Evolutionary conservation across 371 early-diverging fungal species (phyloP).

Genomic region (Smittium mucronatum): DNA sequence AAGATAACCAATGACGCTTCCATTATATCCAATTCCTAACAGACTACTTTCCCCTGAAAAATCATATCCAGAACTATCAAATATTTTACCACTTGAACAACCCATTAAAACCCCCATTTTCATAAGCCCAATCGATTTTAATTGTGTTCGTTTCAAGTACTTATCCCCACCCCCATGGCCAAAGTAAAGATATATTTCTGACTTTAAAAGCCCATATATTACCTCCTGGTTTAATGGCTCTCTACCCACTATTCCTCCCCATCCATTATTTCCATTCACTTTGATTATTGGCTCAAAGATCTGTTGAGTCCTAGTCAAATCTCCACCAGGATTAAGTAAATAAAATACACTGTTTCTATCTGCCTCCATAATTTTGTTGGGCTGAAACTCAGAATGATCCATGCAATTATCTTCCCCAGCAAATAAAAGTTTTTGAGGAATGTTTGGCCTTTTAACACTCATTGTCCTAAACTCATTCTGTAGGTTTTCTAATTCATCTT

Average conservation of each 20-base stretch:
- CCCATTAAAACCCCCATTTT: conserved; percentile 77
- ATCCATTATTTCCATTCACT: conserved; percentile 36
- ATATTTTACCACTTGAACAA: not conserved
- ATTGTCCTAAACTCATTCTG: not conserved
- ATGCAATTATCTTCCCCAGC: not conserved
- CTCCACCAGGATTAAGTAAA: conserved; percentile 79
- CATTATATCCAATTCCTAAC: conserved; percentile 34
- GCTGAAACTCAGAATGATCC: not conserved
- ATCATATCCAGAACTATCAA: not conserved
- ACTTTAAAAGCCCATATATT: conserved; percentile 38
- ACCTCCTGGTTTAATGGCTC: conserved; percentile 56
- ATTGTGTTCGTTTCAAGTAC: conserved; percentile 53
- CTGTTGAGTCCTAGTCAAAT: conserved; percentile 66
- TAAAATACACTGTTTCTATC: conserved; percentile 49
- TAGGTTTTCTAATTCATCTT: not conserved
- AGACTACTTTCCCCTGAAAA: conserved; percentile 48
- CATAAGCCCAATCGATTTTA: conserved; percentile 49
- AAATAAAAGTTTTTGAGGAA: not conserved
- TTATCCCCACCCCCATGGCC: conserved; percentile 96
- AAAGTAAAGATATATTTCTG: conserved; percentile 81
- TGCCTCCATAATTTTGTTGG: conserved; percentile 15
- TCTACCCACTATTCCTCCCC: conserved; percentile 57
- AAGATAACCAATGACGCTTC: not conserved
- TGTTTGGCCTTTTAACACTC: not conserved
- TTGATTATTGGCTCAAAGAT: conserved; percentile 47